These are phyloP conservation scores for Usnea hakonensis DNA, from an alignment of 495 filamentous ascomycete species.

Conservation along the genomic window DNA sequence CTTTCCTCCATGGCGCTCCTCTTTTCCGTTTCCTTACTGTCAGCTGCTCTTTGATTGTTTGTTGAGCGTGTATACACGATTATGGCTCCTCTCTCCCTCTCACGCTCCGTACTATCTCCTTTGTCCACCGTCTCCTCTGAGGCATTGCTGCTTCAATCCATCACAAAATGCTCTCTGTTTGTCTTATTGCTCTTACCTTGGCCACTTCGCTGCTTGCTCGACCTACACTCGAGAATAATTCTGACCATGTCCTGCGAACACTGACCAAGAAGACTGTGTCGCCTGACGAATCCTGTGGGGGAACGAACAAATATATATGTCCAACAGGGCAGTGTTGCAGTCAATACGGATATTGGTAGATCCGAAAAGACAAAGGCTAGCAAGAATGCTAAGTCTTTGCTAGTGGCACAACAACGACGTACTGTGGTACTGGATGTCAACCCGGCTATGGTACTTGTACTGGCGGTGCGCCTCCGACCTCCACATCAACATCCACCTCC, in stretches of 20 bases:
- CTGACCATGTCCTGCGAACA: neutral
- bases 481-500: conserved; percentile 8
- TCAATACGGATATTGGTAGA: conserved; percentile 25
- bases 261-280: conserved; percentile 15
- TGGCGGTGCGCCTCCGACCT: conserved; percentile 10
- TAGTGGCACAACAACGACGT: conserved; percentile 23
- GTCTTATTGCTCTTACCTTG: neutral
- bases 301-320: conserved; percentile 22
- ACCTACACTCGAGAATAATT: neutral
- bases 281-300: conserved; percentile 22
- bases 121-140: neutral
- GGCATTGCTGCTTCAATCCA: neutral
- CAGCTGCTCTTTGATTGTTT: neutral
- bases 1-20: neutral
- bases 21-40: neutral
- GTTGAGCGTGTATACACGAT: neutral
- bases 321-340: conserved; percentile 24
- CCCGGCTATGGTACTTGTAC: conserved; percentile 20
- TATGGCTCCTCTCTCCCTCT: neutral
- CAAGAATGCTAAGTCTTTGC: neutral
- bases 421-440: conserved; percentile 22
- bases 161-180: neutral
- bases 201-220: neutral
- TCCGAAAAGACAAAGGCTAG: neutral
- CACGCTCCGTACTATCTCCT: neutral